phyloP scores from a whole-genome alignment of 73 alveolate genomes.

The Paramecium caudatum region DNA sequence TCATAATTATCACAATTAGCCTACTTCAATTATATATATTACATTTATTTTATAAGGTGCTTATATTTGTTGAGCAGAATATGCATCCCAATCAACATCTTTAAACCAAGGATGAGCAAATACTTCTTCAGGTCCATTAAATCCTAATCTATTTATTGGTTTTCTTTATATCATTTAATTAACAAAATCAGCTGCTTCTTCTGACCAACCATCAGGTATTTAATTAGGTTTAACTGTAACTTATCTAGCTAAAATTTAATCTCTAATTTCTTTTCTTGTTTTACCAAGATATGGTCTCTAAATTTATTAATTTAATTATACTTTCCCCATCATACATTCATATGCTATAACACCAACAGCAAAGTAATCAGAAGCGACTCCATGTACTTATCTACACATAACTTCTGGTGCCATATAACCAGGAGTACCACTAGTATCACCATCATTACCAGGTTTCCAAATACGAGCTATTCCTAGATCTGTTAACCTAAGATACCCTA shows the following conservation, averaged over 20 bases:
- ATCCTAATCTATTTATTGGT: conserved; percentile 93
- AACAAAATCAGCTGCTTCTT: conserved; percentile 96
- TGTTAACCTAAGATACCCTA: conserved; percentile 87
- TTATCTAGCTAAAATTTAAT: conserved; percentile 83
- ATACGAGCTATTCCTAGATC: conserved; percentile 95
- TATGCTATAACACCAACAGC: conserved; percentile 95
- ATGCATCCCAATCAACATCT: conserved; percentile 91
- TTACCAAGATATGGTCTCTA: conserved; percentile 96
- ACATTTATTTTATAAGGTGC: conserved; percentile 66
- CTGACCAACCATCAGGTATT: conserved; percentile 96
- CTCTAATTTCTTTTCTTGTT: conserved; percentile 88
- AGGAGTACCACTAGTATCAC: conserved; percentile 95
- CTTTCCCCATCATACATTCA: conserved; percentile 88
- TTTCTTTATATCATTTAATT: conserved; percentile 92
- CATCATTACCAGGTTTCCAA: conserved; percentile 88
- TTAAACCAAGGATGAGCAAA: conserved; percentile 92
- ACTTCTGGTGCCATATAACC: conserved; percentile 97
- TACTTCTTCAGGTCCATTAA: conserved; percentile 92
- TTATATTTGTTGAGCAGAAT: conserved; percentile 36
- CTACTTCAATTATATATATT: not conserved
- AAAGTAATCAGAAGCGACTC: conserved; percentile 90
- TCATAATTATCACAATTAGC: conserved; percentile 47
- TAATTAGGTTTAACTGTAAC: conserved; percentile 84
- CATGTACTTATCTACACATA: conserved; percentile 87
- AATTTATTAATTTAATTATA: conserved; percentile 34